Percentiles rank a stretch among this genome's conserved stretches.
Evolutionary conservation across 2,329 filamentous ascomycete species (phyloP).

Genomic region (Claviceps sp.): DNA sequence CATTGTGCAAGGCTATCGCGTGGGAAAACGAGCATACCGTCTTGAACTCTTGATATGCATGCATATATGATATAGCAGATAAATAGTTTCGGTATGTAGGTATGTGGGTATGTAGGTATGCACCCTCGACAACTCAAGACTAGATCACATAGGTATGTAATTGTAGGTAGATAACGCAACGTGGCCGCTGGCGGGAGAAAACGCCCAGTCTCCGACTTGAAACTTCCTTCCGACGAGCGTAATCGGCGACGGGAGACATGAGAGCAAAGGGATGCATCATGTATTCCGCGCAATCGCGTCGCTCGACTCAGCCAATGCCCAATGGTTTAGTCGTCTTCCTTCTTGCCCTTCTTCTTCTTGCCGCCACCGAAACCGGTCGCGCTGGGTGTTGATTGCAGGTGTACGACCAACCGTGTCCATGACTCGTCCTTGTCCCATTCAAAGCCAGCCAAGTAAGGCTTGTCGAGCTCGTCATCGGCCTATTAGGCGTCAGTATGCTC

Average conservation of each 20-base stretch:
- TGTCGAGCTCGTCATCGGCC: conserved; percentile 83
- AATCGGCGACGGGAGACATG: background rate
- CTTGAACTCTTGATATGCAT: background rate
- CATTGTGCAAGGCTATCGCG: background rate
- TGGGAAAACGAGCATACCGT: background rate
- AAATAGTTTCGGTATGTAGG: too few relatives aligned
- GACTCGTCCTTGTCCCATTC: conserved; percentile 93
- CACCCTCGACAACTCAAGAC: too few relatives aligned
- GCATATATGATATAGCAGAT: background rate
- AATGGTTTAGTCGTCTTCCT: conserved; percentile 34
- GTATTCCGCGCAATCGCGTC: conserved; percentile 11
- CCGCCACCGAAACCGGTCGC: conserved; percentile 28
- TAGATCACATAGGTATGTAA: too few relatives aligned
- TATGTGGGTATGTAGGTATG: too few relatives aligned
- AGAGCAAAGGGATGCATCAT: conserved; percentile 12
- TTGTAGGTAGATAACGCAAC: too few relatives aligned
- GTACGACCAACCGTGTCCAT: conserved; percentile 77
- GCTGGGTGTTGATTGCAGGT: conserved; percentile 60
- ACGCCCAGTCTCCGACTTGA: too few relatives aligned
- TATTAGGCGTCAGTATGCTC: conserved; percentile 21
- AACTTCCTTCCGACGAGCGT: background rate
- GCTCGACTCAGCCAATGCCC: too few relatives aligned
- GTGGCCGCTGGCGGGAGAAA: too few relatives aligned
- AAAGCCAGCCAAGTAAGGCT: conserved; percentile 81
- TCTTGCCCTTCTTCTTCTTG: conserved; percentile 61